phyloP scores from a whole-genome alignment of 106 monocot species.

The Amphibolis antarctica region DNA sequence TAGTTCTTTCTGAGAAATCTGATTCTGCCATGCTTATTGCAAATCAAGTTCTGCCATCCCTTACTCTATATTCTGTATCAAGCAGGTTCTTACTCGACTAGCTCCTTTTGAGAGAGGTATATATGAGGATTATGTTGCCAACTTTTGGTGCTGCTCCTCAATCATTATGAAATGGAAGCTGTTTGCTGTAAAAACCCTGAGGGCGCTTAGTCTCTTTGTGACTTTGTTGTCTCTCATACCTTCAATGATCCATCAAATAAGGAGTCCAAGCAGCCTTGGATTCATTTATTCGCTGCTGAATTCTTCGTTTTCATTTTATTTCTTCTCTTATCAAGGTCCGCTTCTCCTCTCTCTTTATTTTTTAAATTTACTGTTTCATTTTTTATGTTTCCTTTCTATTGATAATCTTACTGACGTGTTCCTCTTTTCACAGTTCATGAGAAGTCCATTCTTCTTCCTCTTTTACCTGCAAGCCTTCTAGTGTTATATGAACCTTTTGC shows the following conservation, averaged over 20 bases:
- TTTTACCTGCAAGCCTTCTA: slow-evolving; percentile 88
- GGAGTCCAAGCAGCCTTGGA: slow-evolving; percentile 56
- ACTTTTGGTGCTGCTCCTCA: slow-evolving; percentile 95
- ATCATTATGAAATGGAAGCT: slow-evolving; percentile 81
- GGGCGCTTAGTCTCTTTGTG: slow-evolving; percentile 38
- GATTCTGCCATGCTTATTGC: too few relatives aligned
- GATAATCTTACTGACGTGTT: not conserved
- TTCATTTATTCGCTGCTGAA: slow-evolving; percentile 78
- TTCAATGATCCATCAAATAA: slow-evolving; percentile 73
- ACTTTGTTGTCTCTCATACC: slow-evolving; percentile 60
- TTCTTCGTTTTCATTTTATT: slow-evolving; percentile 84
- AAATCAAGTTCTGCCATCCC: not conserved
- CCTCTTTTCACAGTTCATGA: slow-evolving; percentile 61
- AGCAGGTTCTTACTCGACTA: slow-evolving; percentile 77
- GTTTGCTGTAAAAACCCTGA: slow-evolving; percentile 43
- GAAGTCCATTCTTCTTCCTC: slow-evolving; percentile 88
- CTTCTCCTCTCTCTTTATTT: not conserved
- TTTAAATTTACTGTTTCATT: not conserved
- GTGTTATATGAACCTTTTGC: slow-evolving; percentile 58
- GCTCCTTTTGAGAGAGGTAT: slow-evolving; percentile 98
- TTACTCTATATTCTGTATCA: not conserved
- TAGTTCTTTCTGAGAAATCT: too few relatives aligned
- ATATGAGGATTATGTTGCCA: slow-evolving; percentile 96
- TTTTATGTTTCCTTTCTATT: not conserved
- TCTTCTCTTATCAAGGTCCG: slow-evolving; percentile 89